A percentile compares a stretch with the other conserved stretches of the same genome.
Conservation (phyloP, 2,329 filamentous ascomycete species). For the Ceratocystis cubensis region DNA sequence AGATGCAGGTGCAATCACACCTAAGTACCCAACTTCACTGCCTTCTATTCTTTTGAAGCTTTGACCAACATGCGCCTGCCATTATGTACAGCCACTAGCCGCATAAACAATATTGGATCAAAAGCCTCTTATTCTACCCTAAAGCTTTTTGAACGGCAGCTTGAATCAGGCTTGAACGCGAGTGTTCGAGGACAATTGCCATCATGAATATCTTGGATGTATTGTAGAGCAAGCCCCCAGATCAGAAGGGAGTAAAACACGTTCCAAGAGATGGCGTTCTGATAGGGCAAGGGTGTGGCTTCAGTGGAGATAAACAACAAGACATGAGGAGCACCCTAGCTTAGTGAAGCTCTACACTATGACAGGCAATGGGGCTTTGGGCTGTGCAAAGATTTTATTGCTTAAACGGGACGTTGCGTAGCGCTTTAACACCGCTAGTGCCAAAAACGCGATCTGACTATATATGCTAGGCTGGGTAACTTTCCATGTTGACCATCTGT, state of each 20-base stretch:
- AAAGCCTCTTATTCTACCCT: neutral
- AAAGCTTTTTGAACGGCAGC: neutral
- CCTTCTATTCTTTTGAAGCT: neutral
- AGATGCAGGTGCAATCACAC: conserved; percentile 5
- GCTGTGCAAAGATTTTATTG: conserved; percentile 8
- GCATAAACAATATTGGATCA: neutral
- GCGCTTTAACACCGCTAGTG: neutral
- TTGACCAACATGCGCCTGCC: neutral
- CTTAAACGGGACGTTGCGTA: conserved; percentile 4
- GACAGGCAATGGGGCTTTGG: neutral
- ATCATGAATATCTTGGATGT: neutral
- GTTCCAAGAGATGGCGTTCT: conserved; percentile 11
- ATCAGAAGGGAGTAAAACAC: conserved; percentile 1
- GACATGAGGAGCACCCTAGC: neutral
- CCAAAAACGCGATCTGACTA: conserved; percentile 10
- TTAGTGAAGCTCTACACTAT: conserved; percentile 3
- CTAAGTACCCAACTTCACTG: neutral
- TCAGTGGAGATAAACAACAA: neutral
- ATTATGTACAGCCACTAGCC: neutral
- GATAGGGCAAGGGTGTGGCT: conserved; percentile 13
- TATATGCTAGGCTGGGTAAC: neutral
- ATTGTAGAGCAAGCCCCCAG: neutral
- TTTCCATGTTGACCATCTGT: neutral
- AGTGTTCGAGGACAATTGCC: neutral
- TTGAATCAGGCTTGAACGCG: neutral